A percentile compares a stretch with the other conserved stretches of the same genome.
Evolutionary conservation across 768 basidiomycete genomes (phyloP).

Genomic region (Lactarius pseudohatsudake): DNA sequence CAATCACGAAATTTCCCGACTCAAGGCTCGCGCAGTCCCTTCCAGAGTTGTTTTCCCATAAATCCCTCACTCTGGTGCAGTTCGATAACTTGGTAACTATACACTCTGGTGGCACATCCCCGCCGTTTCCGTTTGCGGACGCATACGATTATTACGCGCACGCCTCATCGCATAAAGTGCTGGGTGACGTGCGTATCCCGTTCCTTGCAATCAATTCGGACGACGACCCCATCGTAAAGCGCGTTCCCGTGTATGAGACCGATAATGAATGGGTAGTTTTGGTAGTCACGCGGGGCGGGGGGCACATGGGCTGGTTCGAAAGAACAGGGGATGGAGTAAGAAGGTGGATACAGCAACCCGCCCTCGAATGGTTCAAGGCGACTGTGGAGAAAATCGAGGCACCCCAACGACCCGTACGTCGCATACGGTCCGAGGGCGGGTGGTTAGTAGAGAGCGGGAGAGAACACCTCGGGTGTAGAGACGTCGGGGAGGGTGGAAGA

Average conservation of each 20-base stretch:
- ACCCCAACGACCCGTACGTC: conserved; percentile 36
- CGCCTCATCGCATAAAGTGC: conserved; percentile 60
- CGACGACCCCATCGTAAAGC: conserved; percentile 77
- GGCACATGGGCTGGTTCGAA: conserved; percentile 89
- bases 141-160: conserved; percentile 51
- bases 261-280: conserved; percentile 56
- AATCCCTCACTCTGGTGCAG: conserved; percentile 52
- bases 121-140: conserved; percentile 48
- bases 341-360: conserved; percentile 72
- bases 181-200: conserved; percentile 65
- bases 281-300: conserved; percentile 67
- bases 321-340: conserved; percentile 32
- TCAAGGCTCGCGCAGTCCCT: conserved; percentile 52
- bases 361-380: conserved; percentile 71
- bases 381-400: conserved; percentile 53
- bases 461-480: conserved; percentile 59
- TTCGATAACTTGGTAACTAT: conserved; percentile 67
- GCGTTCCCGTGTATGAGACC: conserved; percentile 57
- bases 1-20: conserved; percentile 51
- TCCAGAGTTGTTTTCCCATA: conserved; percentile 45
- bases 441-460: conserved; percentile 52
- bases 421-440: conserved; percentile 55
- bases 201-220: conserved; percentile 76
- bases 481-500: conserved; percentile 49
- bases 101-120: conserved; percentile 60